Conservation (phyloP, 441 rosid species). For the Gossypium trilobum region DNA sequence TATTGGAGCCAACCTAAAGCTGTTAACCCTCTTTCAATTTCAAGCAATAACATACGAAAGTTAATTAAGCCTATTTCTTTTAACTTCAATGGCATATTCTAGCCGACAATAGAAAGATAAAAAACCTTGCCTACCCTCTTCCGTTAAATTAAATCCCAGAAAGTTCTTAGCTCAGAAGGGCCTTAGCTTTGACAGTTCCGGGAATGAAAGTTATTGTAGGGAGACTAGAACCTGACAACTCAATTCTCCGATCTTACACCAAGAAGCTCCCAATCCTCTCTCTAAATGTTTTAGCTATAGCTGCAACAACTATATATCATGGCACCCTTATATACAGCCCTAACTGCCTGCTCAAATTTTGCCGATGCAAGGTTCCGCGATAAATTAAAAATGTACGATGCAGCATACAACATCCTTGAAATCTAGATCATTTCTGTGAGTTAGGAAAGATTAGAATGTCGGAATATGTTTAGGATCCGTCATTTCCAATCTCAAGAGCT, state of each 20-base stretch:
- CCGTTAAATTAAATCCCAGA: neutral
- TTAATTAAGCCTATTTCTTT: too few species aligned
- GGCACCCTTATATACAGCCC: neutral
- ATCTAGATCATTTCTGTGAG: neutral
- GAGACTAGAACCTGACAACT: neutral
- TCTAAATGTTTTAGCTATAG: neutral
- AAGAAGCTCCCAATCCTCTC: neutral
- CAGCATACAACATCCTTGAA: neutral
- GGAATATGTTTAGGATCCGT: neutral
- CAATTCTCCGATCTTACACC: neutral
- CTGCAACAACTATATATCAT: neutral
- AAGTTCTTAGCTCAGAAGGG: neutral
- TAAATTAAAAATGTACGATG: neutral
- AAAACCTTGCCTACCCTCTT: neutral
- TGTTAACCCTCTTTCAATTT: too few species aligned
- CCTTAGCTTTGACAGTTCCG: neutral
- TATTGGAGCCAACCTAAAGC: too few species aligned
- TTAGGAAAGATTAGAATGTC: neutral
- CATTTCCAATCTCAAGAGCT: slow-evolving; percentile 39
- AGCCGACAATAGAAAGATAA: too few species aligned
- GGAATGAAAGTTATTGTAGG: neutral
- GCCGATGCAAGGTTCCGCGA: neutral
- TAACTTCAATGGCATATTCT: too few species aligned
- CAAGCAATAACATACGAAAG: too few species aligned
- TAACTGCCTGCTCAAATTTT: neutral